A percentile compares a stretch with the other conserved stretches of the same genome.
Conservation (phyloP, 2,329 filamentous ascomycete genomes). For the Monosporascus sp. region DNA sequence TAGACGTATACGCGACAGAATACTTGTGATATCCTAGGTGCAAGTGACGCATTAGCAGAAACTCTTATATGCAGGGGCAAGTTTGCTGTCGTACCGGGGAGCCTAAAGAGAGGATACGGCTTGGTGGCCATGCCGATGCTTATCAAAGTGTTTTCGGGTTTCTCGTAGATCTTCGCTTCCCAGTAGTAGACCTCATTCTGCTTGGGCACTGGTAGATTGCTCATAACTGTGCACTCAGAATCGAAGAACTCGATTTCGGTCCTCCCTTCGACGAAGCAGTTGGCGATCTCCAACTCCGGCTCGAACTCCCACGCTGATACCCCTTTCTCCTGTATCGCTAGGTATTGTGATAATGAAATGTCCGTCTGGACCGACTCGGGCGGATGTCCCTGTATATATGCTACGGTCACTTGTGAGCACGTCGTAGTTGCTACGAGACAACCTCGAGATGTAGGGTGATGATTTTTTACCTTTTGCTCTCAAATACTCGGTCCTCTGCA, state of each 20-base stretch:
- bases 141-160: slow-evolving; percentile 80
- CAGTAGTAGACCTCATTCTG: slow-evolving; percentile 99
- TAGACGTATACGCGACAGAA: slow-evolving; percentile 87
- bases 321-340: slow-evolving; percentile 98
- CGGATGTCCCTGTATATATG: slow-evolving; percentile 89
- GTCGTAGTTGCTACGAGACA: slow-evolving; percentile 3
- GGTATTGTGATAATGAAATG: slow-evolving; percentile 93
- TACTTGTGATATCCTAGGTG: slow-evolving; percentile 78
- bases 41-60: slow-evolving; percentile 11
- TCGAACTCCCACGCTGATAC: slow-evolving; percentile 99
- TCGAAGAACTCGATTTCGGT: slow-evolving; percentile 99
- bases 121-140: slow-evolving; percentile 95
- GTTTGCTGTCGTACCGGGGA: slow-evolving; percentile 68
- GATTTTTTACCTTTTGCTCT: slow-evolving; percentile 76
- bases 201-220: slow-evolving; percentile 93
- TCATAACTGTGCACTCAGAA: slow-evolving; percentile 94
- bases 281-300: slow-evolving; percentile 96
- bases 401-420: slow-evolving; percentile 39
- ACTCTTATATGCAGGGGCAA: slow-evolving; percentile 3
- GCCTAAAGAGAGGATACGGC: slow-evolving; percentile 88
- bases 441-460: neutral
- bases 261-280: slow-evolving; percentile 93
- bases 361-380: slow-evolving; percentile 94
- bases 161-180: slow-evolving; percentile 98
- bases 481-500: slow-evolving; percentile 84